Conservation (phyloP, 352 stramenopile species). For the Phytophthora litchii region DNA sequence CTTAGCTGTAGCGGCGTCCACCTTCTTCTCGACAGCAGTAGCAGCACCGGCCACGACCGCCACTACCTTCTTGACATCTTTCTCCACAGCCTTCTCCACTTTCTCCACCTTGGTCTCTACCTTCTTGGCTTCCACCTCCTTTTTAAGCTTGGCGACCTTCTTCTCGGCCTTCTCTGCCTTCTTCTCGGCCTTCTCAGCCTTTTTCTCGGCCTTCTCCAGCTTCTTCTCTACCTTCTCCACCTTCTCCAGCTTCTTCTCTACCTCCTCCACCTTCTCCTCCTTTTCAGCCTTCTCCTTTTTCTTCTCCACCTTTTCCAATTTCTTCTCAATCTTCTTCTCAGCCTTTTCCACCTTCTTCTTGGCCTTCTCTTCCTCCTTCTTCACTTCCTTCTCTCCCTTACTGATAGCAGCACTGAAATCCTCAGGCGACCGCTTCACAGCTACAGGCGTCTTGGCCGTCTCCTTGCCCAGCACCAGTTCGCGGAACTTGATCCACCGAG, state of each 20-base stretch:
- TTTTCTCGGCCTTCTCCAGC: conserved; percentile 26
- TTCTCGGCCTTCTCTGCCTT: conserved; percentile 31
- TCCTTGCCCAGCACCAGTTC: conserved; percentile 66
- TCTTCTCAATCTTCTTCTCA: conserved; percentile 24
- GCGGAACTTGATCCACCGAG: conserved; percentile 77
- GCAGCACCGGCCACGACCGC: conserved; percentile 30
- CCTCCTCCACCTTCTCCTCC: conserved; percentile 19
- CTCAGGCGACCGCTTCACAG: conserved; percentile 38
- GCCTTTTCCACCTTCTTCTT: conserved; percentile 22
- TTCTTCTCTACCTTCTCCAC: conserved; percentile 33
- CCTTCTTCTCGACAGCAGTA: conserved; percentile 59
- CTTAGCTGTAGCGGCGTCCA: conserved; percentile 65
- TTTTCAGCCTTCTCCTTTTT: conserved; percentile 25
- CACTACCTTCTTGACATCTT: conserved; percentile 39
- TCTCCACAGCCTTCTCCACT: conserved; percentile 35
- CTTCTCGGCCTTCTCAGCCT: conserved; percentile 28
- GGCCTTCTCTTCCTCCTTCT: conserved; percentile 28
- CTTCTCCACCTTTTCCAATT: conserved; percentile 36
- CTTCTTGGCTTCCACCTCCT: conserved; percentile 39
- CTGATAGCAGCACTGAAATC: conserved; percentile 55
- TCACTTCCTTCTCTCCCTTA: conserved; percentile 44
- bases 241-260: conserved; percentile 26
- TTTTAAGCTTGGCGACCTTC: conserved; percentile 30
- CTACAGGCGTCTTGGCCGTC: not conserved
- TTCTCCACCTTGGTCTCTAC: conserved; percentile 39